phyloP scores from a whole-genome alignment of 2,329 filamentous ascomycete species.

The Ophidiomyces ophidiicola region DNA sequence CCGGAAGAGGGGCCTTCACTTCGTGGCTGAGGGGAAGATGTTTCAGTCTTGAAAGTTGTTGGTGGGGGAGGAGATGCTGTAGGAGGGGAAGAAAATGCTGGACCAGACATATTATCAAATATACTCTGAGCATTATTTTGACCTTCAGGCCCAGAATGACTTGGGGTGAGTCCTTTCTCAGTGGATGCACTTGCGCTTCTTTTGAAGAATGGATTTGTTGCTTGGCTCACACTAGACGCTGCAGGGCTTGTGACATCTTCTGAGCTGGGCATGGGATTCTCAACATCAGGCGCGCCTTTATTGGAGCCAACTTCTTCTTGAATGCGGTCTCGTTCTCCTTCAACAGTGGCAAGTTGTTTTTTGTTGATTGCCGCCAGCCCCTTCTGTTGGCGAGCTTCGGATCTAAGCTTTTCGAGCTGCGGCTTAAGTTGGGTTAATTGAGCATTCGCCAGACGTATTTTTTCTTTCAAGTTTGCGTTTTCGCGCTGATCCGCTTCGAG shows the following conservation, averaged over 20 bases:
- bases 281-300: slow-evolving; percentile 51
- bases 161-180: slow-evolving; percentile 40
- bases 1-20: slow-evolving; percentile 46
- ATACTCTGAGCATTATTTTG: slow-evolving; percentile 47
- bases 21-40: slow-evolving; percentile 25
- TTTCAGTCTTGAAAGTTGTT: slow-evolving; percentile 50
- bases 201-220: slow-evolving; percentile 92
- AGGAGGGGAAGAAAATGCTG: slow-evolving; percentile 44
- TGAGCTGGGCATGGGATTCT: slow-evolving; percentile 34
- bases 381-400: slow-evolving; percentile 87
- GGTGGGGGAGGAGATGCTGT: slow-evolving; percentile 37
- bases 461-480: slow-evolving; percentile 73
- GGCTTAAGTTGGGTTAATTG: slow-evolving; percentile 77
- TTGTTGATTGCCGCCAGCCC: slow-evolving; percentile 96
- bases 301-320: slow-evolving; percentile 62
- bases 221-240: slow-evolving; percentile 49
- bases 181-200: slow-evolving; percentile 39
- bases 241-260: slow-evolving; percentile 55
- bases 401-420: slow-evolving; percentile 83
- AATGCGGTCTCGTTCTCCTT: slow-evolving; percentile 77
- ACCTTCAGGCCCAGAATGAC: slow-evolving; percentile 14
- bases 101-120: slow-evolving; percentile 80
- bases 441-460: slow-evolving; percentile 68
- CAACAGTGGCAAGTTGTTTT: slow-evolving; percentile 85
- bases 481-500: slow-evolving; percentile 82